A percentile compares a stretch with the other conserved stretches of the same genome.
Conservation (phyloP, 306 rosid species). For the Medicago ruthenica region DNA sequence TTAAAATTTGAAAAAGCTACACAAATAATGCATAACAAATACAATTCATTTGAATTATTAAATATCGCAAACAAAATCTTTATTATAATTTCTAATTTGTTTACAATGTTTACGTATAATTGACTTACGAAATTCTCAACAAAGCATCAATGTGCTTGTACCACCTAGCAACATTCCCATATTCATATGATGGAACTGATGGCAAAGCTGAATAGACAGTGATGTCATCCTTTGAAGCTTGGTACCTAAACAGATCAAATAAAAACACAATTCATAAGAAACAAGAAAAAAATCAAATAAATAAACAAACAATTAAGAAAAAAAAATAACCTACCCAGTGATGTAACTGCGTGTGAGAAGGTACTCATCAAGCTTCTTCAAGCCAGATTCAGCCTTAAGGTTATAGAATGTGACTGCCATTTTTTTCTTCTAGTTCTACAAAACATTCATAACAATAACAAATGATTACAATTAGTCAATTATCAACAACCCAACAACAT, state of each 20-base stretch:
- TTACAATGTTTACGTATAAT: too few relatives aligned
- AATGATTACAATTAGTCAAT: too few relatives aligned
- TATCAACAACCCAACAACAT: not conserved
- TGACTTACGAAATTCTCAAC: constrained; percentile 83
- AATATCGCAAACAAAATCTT: too few relatives aligned
- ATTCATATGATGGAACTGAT: constrained; percentile 60
- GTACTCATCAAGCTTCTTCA: constrained; percentile 82
- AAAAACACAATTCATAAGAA: not conserved
- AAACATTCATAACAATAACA: constrained; percentile 18
- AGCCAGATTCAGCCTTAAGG: constrained; percentile 64
- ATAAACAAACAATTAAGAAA: not conserved
- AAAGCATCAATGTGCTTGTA: constrained; percentile 81
- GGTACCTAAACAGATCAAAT: constrained; percentile 55
- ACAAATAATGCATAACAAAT: not conserved
- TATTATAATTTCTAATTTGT: too few relatives aligned
- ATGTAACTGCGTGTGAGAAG: constrained; percentile 90
- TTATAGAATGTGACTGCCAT: constrained; percentile 76
- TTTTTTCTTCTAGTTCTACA: constrained; percentile 43
- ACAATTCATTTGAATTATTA: not conserved
- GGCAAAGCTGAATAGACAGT: constrained; percentile 69
- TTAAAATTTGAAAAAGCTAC: not conserved
- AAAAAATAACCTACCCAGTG: constrained; percentile 56
- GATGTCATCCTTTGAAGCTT: constrained; percentile 91
- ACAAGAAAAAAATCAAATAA: not conserved
- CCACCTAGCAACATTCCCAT: constrained; percentile 81